Evolutionary conservation across 352 stramenopile species (phyloP).

Genomic region (Phytophthora quininea): DNA sequence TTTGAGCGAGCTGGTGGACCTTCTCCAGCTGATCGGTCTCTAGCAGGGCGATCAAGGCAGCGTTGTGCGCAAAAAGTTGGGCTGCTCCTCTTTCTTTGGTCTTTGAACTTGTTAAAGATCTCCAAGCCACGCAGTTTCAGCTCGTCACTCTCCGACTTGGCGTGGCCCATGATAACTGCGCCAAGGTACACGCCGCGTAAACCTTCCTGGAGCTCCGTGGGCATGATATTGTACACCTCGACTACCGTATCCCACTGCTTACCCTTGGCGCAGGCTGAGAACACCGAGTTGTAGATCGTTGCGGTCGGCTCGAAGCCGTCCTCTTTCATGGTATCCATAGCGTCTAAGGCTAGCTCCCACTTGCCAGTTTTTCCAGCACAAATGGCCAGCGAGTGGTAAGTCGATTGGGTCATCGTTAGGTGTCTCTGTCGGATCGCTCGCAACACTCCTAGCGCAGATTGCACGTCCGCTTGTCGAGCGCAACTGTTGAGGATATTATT

Average conservation of each 20-base stretch:
- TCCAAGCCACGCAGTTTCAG: constrained; percentile 45
- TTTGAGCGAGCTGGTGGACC: constrained; percentile 55
- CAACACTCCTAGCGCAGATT: constrained; percentile 73
- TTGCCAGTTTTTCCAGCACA: constrained; percentile 77
- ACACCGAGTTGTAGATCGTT: constrained; percentile 84
- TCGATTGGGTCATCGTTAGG: constrained; percentile 74
- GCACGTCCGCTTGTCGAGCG: constrained; percentile 68
- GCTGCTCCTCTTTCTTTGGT: constrained; percentile 33
- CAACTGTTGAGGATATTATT: constrained; percentile 90
- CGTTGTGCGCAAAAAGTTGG: constrained; percentile 83
- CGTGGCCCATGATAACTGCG: constrained; percentile 77
- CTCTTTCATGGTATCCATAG: constrained; percentile 54
- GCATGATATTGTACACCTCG: constrained; percentile 68
- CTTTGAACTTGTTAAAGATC: constrained; percentile 64
- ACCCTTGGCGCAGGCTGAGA: constrained; percentile 77
- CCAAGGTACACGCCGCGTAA: constrained; percentile 65
- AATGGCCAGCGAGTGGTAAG: constrained; percentile 83
- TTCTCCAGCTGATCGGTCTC: constrained; percentile 62
- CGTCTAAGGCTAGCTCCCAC: constrained; percentile 73
- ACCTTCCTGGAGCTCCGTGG: constrained; percentile 33
- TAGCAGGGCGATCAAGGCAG: constrained; percentile 59
- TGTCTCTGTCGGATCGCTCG: constrained; percentile 62
- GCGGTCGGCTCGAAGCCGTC: constrained; percentile 61
- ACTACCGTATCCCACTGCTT: constrained; percentile 77
- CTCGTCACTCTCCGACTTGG: constrained; percentile 53